Evolutionary conservation across 2,329 filamentous ascomycete species (phyloP).

Genomic region (Diaporthe australafricana): DNA sequence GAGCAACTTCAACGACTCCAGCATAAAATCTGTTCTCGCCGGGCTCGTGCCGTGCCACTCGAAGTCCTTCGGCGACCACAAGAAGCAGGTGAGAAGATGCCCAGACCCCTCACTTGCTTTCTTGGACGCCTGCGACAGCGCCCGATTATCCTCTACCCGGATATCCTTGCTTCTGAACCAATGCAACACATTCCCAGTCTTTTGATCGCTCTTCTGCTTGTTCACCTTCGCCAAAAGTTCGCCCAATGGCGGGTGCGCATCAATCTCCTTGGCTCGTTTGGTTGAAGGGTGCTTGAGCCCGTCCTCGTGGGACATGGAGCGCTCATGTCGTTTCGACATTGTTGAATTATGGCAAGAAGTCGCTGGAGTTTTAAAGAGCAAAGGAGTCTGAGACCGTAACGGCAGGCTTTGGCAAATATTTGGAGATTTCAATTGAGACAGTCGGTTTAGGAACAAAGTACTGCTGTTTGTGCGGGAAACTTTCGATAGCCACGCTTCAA

Average conservation of each 20-base stretch:
- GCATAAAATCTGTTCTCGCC: conserved; percentile 41
- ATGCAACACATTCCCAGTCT: conserved; percentile 39
- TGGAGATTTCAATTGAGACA: no score
- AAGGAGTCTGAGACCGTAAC: fast-evolving
- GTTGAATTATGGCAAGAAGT: background rate
- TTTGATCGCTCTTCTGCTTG: conserved; percentile 9
- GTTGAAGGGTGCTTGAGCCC: conserved; percentile 43
- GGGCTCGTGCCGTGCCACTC: conserved; percentile 43
- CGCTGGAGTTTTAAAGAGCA: background rate
- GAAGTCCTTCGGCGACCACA: conserved; percentile 42
- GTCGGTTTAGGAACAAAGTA: background rate
- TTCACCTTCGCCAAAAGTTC: conserved; percentile 36
- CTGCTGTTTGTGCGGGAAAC: background rate
- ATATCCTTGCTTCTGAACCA: conserved; percentile 44
- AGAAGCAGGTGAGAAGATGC: conserved; percentile 40
- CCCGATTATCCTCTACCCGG: conserved; percentile 42
- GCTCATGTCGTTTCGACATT: conserved; percentile 40
- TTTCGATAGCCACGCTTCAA: background rate
- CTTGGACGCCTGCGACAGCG: conserved; percentile 39
- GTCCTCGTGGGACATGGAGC: conserved; percentile 39
- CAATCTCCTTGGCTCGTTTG: conserved; percentile 44
- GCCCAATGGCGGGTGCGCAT: conserved; percentile 39
- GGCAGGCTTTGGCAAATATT: no score
- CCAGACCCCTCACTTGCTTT: conserved; percentile 38
- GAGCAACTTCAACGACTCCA: conserved; percentile 40